Evolutionary conservation across 1,284 basidiomycete genomes (phyloP), one percentile per base, ranked within the genome.

Genomic region (Naganishia sp.): DNA sequence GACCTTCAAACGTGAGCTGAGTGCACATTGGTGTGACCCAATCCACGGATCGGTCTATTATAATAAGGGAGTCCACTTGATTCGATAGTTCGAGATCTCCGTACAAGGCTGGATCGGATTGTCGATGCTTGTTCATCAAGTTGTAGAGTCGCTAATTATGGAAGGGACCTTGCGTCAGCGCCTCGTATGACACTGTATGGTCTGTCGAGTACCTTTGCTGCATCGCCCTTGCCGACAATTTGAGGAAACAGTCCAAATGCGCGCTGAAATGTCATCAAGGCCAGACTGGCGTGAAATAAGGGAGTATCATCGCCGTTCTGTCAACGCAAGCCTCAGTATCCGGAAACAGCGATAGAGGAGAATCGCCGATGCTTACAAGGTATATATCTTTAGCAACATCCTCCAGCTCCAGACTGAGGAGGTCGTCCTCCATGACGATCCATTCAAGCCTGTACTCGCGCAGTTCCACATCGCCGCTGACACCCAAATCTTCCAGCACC

Each of bases 11-110:
- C 0, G 96, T 99, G 64, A 99, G 82, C 75, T 99, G 95, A 1
- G 95, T 99, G 54, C 95, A 87, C 63, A 99, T 83, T 1, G 95
- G 94, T 0, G 95, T 97, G 63, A 96, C 88, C 87, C 97, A 90
- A 77, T 99, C 96, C n/a, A 91, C 87, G 50, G 88, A 86, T 59
- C 96, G 86, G 77, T 99, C 96, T 65, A 99, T 74, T 49, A 99
- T 85, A 71, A 99, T 87, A 66, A 99, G 81, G 23, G 87, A 88
- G 76, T 99, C 96, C 64, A 99, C 85, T 23, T 77, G 70, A n/a
- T 80, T 76, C 0, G 81, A 81, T 18, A 75, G 70, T 45, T 81
- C 78, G 6, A 79, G 70, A 11, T 76, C 72, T 9, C 70, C 66
- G 63, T 73, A 76, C 28, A 74, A 66, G 0, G 71, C 60, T 18